Base-by-base conservation (phyloP, 768 basidiomycete species). In the Termitomyces titanicus region DNA sequence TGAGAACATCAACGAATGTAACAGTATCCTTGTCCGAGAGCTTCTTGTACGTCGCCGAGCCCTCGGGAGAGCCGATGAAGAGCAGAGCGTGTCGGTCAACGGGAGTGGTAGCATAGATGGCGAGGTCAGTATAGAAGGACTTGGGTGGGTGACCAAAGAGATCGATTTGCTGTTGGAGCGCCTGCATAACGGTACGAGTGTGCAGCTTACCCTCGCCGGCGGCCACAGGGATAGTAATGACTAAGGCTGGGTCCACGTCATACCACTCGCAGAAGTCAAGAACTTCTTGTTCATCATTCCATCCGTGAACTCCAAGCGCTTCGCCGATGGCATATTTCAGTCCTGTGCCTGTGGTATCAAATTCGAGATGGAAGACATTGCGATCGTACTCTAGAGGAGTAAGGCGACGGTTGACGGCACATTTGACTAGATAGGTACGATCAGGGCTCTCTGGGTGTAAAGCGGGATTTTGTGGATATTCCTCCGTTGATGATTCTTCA, bases 301-400 rank as follows among this genome's bases (percentile, higher is more conserved):
- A 98, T 7, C 97, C 97, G 68, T 99, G 94, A 40, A 98, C 79
- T 42, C 95, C 97, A 38, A 99, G 85, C 12, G 97, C 97, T 72
- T 98, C 97, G 54, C 97, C 97, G 53, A 98, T 93, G 34, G 84
- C 86, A 70, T 99, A 99, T 72, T 89, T 93, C 58, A 99, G 80
- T 9, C 94, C 94, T 22, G 97, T 99, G 31, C 92, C 91, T 25
- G 82, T 75, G 3, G 92, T 93, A 68, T 94, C 85, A 67, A 99
- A 95, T 75, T 98, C 97, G 62, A 99, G 81, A 74, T 99, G 97
- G 79, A 98, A 98, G 31, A 99, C 94, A 72, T 99, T 98, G 62
- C 97, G 92, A 71, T 98, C 90, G 73, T 99, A 99, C 58, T 96
- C 94, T 61, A 84, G 71, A 31, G 97, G 97, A 1, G 97, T 98